A percentile compares a stretch with the other conserved stretches of the same genome.
Conservation (phyloP, 257 asterid genomes). For the Scutellaria minor region DNA sequence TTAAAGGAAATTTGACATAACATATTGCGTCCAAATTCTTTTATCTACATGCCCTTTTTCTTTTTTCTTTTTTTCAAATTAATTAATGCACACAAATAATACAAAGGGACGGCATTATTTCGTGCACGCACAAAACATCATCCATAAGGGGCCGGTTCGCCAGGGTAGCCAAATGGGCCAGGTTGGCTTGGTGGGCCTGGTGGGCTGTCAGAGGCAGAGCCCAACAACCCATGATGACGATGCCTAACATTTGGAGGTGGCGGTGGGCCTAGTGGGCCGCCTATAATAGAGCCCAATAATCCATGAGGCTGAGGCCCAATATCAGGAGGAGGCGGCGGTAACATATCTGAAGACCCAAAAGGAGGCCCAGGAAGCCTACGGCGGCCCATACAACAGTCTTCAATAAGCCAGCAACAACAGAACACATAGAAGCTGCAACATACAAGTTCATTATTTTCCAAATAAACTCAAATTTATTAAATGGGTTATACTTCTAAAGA, state of each 20-base stretch:
- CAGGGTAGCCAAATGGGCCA: constrained; percentile 42
- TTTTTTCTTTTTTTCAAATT: too few relatives aligned
- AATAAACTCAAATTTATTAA: too few relatives aligned
- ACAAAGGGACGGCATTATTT: too few relatives aligned
- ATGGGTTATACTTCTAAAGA: too few relatives aligned
- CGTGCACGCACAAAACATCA: background rate
- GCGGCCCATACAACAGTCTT: constrained; percentile 46
- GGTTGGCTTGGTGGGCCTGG: constrained; percentile 38
- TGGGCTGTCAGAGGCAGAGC: constrained; percentile 21
- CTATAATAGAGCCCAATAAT: constrained; percentile 17
- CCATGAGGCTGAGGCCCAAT: constrained; percentile 34
- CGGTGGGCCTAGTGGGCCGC: constrained; percentile 26
- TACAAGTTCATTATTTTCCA: background rate
- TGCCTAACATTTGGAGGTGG: background rate
- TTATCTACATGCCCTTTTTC: too few relatives aligned
- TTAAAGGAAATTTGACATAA: too few relatives aligned
- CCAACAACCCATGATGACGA: background rate
- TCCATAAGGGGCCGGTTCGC: constrained; percentile 33
- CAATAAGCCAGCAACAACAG: constrained; percentile 59
- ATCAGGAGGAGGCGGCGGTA: constrained; percentile 8
- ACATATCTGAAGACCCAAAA: constrained; percentile 27
- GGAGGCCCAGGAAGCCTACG: constrained; percentile 42
- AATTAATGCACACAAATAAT: too few relatives aligned
- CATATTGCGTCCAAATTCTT: too few relatives aligned
- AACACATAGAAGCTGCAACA: constrained; percentile 52